Base-by-base conservation (phyloP, 2,329 filamentous ascomycete species). In the Tolypocladium inflatum region DNA sequence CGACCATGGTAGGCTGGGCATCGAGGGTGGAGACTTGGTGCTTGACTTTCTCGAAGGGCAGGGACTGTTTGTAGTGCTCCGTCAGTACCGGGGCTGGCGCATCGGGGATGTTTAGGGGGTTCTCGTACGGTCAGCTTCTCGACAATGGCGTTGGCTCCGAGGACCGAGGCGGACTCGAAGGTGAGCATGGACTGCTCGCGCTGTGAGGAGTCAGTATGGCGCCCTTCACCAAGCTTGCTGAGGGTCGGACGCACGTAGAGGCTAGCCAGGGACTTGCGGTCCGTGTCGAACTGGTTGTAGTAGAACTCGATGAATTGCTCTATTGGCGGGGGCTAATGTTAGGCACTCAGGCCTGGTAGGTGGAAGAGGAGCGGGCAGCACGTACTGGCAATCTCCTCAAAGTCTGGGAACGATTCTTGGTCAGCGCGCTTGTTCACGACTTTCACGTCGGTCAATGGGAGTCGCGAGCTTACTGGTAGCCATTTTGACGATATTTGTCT, bases 251-350 rank as follows among this genome's bases (percentile, higher is more conserved):
- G 71, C 84, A 96, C 93, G 80, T 97, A 97, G 78, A 97, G 90
- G 61, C 76, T 69, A 17, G 74, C 76, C 50, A 97, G 82, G 55
- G 71, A 67, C 58, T 76, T 75, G 68, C 91, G 87, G 75, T 92
- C 81, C 61, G 70, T 63, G 73, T 96, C 91, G 76, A 97, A 96
- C 60, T 86, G 87, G 69, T 87, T 80, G 83, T 96, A 97, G 85
- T 97, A 97, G 80, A 88, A 93, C 61, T 86, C 71, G 65, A 93
- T 87, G 76, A 97, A 97, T 77, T 95, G 84, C 73, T 87, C 92
- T 97, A 54, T 64, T 59, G 52, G 51, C n/a, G 26, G 43, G 5
- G 9, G 2, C 6, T 21, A 4, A 15, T 38, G 57, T 58, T 33
- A 58, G 57, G 11, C 15, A 23, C 21, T 23, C 11, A n/a, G 11